phyloP scores from a whole-genome alignment of 192 early-diverging fungal species.

The Gigaspora rosea region DNA sequence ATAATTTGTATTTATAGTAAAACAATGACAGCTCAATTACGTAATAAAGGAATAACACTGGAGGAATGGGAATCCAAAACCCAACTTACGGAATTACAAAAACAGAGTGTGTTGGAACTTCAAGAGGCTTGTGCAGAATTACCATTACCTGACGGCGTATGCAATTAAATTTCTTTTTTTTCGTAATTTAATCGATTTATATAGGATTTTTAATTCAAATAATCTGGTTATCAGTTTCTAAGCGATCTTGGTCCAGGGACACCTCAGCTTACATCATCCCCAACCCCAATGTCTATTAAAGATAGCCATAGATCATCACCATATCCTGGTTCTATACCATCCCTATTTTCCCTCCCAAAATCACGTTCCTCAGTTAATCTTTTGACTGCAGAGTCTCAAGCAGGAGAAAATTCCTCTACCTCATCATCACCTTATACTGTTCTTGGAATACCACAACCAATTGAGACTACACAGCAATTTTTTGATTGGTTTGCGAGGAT shows the following conservation, averaged over 20 bases:
- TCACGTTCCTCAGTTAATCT: constrained; percentile 42
- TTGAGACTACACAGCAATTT: constrained; percentile 91
- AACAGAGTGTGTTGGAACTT: constrained; percentile 55
- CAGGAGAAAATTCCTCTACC: constrained; percentile 30
- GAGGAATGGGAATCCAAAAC: constrained; percentile 64
- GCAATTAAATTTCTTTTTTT: not conserved
- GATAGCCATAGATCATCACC: constrained; percentile 16
- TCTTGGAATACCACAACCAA: constrained; percentile 53
- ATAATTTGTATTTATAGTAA: too few relatives aligned
- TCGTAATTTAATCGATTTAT: not conserved
- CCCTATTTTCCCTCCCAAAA: constrained; percentile 32
- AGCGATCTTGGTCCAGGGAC: constrained; percentile 22
- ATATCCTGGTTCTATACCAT: constrained; percentile 31
- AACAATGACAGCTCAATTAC: not conserved
- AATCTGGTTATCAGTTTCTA: constrained; percentile 7
- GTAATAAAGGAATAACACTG: constrained; percentile 40
- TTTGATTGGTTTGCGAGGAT: constrained; percentile 89
- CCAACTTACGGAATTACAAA: constrained; percentile 50
- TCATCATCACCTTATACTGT: constrained; percentile 37
- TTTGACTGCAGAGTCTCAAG: constrained; percentile 30
- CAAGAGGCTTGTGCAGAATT: constrained; percentile 62
- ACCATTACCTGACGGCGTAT: constrained; percentile 57
- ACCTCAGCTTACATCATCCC: constrained; percentile 10
- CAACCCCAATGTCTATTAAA: constrained; percentile 23
- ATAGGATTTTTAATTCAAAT: not conserved